Evolutionary conservation across 805 yeast species (phyloP), one percentile per base, ranked within the genome.

Genomic region (Starmerella kuoi): DNA sequence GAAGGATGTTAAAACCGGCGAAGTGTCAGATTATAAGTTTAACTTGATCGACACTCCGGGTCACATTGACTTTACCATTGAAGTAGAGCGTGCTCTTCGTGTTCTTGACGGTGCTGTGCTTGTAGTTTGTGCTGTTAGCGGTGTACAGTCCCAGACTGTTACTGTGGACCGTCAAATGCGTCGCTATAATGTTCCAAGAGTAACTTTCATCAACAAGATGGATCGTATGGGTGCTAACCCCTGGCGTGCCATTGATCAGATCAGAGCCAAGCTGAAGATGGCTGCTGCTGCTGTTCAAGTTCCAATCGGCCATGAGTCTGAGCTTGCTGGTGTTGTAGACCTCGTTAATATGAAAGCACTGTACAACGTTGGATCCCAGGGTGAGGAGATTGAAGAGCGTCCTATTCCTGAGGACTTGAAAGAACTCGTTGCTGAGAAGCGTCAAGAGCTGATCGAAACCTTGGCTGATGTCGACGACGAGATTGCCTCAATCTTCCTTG

Each of bases 171-270:
- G 98, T 60, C 99, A 91, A 68, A 91, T 91, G 98, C 77, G 94
- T 56, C 79, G 98, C 61, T 91, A 91, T 66, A 86, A 91, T 59
- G 95, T 91, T 58, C 98, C 98, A 41, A 75, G 98, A 59, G 73
- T 91, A 40, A 88, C 98, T 8, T 91, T 91, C 58, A 82, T 91
- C 63, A 91, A 91, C 67, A 91, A 91, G 69, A 87, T 91, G 96
- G 99, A 91, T 64, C 77, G 99, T 61, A 84, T 91, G 95, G 99
- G 99, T 52, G 83, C 98, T 42, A 79, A 91, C 64, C 99, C 99
- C 19, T 91, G 93, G 79, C 74, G 73, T 50, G 95, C 93, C 44
- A 81, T 91, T 55, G 94, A 83, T 44, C 97, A 88, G 67, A 73
- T 91, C 55, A 85, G 88, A 65, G 54, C 65, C 41, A 91, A 91